A percentile compares a stretch with the other conserved stretches of the same genome.
phyloP scores from a whole-genome alignment of 2,329 filamentous ascomycete genomes.

The Nigrospora osmanthi region DNA sequence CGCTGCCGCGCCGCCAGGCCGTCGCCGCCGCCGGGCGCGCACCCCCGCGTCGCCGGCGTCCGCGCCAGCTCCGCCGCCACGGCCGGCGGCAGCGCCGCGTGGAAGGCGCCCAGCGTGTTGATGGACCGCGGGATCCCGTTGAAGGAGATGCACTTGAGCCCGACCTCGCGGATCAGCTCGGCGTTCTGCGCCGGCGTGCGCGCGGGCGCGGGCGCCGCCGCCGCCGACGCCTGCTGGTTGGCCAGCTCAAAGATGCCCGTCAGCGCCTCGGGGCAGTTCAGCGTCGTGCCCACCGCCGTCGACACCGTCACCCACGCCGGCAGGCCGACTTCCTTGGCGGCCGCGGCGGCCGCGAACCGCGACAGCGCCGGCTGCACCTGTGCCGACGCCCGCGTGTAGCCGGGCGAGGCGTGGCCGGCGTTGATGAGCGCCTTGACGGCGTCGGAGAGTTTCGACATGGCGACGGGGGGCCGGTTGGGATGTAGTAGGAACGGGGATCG shows the following conservation, averaged over 20 bases:
- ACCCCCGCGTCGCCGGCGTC: slow-evolving; percentile 45
- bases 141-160: slow-evolving; percentile 71
- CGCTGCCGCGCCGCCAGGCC: slow-evolving; percentile 37
- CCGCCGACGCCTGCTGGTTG: slow-evolving; percentile 14
- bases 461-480: slow-evolving; percentile 3
- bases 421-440: slow-evolving; percentile 69
- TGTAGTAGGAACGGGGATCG: too few species aligned
- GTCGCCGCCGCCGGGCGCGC: slow-evolving; percentile 46
- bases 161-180: slow-evolving; percentile 68
- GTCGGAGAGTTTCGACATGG: slow-evolving; percentile 67
- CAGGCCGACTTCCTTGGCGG: slow-evolving; percentile 35
- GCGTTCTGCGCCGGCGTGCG: slow-evolving; percentile 40
- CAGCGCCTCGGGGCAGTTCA: slow-evolving; percentile 77
- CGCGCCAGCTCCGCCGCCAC: slow-evolving; percentile 46
- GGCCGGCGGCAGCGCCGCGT: slow-evolving; percentile 48
- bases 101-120: slow-evolving; percentile 71
- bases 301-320: slow-evolving; percentile 25
- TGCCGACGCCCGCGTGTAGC: slow-evolving; percentile 55
- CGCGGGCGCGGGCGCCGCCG: too few species aligned
- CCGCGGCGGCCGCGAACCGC: slow-evolving; percentile 55
- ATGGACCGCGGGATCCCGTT: slow-evolving; percentile 79
- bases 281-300: slow-evolving; percentile 76
- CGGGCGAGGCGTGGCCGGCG: slow-evolving; percentile 57
- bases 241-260: slow-evolving; percentile 51
- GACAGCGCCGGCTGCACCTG: slow-evolving; percentile 58